These are phyloP conservation scores for Bipolaris sorokiniana DNA, from an alignment of 2,329 filamentous ascomycete genomes.

Conservation along the genomic window DNA sequence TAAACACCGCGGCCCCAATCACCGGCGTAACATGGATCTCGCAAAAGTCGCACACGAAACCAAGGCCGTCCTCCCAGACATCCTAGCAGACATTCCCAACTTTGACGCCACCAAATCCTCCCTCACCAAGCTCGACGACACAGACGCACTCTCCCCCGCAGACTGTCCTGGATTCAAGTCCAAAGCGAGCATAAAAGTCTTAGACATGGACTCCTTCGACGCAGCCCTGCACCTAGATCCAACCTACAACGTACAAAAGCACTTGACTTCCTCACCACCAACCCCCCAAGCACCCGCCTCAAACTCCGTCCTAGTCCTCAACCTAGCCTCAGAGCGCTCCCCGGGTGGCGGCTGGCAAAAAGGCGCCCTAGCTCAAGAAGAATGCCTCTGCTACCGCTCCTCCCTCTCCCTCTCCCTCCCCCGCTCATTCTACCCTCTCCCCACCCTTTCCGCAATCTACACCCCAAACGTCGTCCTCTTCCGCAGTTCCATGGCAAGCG, in stretches of 20 bases:
- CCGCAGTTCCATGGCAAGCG: conserved; percentile 56
- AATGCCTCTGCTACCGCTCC: conserved; percentile 70
- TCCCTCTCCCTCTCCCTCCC: conserved; percentile 59
- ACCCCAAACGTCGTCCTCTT: conserved; percentile 66
- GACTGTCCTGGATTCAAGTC: conserved; percentile 33
- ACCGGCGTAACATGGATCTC: conserved; percentile 32
- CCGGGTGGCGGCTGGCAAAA: conserved; percentile 69
- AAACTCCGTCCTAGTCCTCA: conserved; percentile 64
- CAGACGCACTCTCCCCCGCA: conserved; percentile 22
- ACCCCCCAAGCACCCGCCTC: too few relatives aligned
- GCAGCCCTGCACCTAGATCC: conserved; percentile 38
- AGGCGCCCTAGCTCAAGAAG: conserved; percentile 71
- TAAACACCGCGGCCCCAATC: conserved; percentile 25
- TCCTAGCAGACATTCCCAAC: conserved; percentile 24
- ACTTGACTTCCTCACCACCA: conserved; percentile 3
- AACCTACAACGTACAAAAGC: conserved; percentile 18
- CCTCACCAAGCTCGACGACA: conserved; percentile 22
- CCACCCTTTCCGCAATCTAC: conserved; percentile 61
- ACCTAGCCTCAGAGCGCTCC: conserved; percentile 65
- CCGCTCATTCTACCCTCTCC: conserved; percentile 60
- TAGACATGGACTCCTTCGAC: conserved; percentile 45
- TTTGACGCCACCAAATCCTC: conserved; percentile 31
- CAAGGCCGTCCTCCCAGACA: conserved; percentile 27
- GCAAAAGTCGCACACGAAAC: conserved; percentile 36
- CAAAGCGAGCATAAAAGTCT: conserved; percentile 39